phyloP scores from a whole-genome alignment of 768 basidiomycete genomes.

The Trametes meyenii region DNA sequence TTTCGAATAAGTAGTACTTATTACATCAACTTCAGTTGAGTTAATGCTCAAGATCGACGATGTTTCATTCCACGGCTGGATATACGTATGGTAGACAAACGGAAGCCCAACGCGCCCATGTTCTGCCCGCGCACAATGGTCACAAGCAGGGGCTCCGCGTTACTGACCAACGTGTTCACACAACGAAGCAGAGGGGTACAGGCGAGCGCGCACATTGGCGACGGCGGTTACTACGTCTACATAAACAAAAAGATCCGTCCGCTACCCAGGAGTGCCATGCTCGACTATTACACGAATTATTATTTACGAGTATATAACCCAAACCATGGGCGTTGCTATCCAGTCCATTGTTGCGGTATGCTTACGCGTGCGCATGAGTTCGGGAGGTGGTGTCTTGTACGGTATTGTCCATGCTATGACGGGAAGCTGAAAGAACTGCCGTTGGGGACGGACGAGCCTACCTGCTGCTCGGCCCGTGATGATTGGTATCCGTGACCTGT shows the following conservation, averaged over 20 bases:
- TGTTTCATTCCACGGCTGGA: too few relatives aligned
- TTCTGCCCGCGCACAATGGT: too few relatives aligned
- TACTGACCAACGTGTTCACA: neutral
- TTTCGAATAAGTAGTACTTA: too few relatives aligned
- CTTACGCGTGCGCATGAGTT: neutral
- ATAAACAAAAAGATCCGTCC: slow-evolving; percentile 6
- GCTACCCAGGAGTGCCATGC: slow-evolving; percentile 5
- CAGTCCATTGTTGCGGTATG: neutral
- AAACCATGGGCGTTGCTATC: neutral
- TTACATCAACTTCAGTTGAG: too few relatives aligned
- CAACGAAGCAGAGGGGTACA: neutral
- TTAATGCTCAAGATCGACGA: too few relatives aligned
- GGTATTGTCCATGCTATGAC: neutral
- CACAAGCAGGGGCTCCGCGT: neutral
- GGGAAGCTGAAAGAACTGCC: slow-evolving; percentile 12
- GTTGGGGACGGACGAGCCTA: slow-evolving; percentile 4
- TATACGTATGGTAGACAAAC: too few relatives aligned
- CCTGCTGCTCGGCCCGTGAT: slow-evolving; percentile 15
- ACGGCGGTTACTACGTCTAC: slow-evolving; percentile 2
- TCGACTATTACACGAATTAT: neutral
- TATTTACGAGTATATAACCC: neutral
- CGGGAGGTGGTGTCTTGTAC: neutral
- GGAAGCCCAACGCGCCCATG: too few relatives aligned
- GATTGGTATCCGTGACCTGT: slow-evolving; percentile 4
- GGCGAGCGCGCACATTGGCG: neutral